phyloP scores from a whole-genome alignment of 345 rosid genomes.

The Linum tenue region DNA sequence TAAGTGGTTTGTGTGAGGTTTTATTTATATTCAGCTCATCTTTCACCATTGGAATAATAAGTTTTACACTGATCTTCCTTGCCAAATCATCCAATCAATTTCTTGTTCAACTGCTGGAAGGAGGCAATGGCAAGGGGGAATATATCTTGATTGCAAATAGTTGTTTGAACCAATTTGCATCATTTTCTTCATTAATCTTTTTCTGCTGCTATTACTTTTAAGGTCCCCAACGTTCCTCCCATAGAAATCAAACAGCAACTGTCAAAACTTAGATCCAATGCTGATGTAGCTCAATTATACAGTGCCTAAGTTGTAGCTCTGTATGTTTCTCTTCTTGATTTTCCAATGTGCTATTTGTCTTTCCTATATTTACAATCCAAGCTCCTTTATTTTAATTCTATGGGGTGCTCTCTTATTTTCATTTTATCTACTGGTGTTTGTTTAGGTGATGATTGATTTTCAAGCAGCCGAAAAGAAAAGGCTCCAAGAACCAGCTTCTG shows the following conservation, averaged over 20 bases:
- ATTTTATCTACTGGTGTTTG: slow-evolving; percentile 10
- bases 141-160: neutral
- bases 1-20: neutral
- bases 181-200: neutral
- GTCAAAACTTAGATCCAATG: neutral
- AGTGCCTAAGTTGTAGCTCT: neutral
- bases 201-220: neutral
- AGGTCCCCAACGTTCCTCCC: neutral
- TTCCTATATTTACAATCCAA: neutral
- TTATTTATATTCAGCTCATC: neutral
- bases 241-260: neutral
- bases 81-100: neutral
- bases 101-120: neutral
- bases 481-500: slow-evolving; percentile 86
- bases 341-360: neutral
- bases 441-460: slow-evolving; percentile 95
- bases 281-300: neutral
- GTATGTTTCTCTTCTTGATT: neutral
- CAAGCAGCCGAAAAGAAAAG: slow-evolving; percentile 89
- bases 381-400: too few species aligned
- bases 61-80: neutral
- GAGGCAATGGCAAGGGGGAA: neutral
- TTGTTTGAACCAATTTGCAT: neutral
- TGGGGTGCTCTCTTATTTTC: neutral
- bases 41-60: neutral